Evolutionary conservation across 2,329 filamentous ascomycete genomes (phyloP), one percentile per base, ranked within the genome.

Genomic region (Chaetoscypha palmicola): DNA sequence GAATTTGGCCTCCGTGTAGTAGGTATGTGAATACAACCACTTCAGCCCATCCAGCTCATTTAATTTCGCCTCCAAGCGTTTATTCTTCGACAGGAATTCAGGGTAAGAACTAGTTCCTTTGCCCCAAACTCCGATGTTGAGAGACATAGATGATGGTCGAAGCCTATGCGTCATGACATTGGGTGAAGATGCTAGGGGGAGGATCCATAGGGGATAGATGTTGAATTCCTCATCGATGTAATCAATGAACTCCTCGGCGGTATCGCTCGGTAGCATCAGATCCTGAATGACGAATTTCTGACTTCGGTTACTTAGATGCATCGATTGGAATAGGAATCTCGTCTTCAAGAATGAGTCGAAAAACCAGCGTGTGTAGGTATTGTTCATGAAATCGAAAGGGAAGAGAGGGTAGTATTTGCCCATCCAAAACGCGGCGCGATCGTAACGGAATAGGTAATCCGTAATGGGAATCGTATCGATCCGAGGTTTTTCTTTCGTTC

Each of bases 11-110:
- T 83, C 74, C 12, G 75, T 74, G 62, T 90, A 90, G 66, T 87
- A 92, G 0, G 85, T 81, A 56, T 89, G 83, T 2, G 86, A 85
- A 63, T 92, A 92, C 9, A 91, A 69, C 81, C 85, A 90, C 67
- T 92, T 92, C 66, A 81, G 75, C 3, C 86, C 86, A 41, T 79
- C 79, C 1, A 91, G 72, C 51, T 76, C 70, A 35, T 68, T 68
- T 4, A 88, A 74, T 58, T 82, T 81, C 21, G 69, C 65, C 66
- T 92, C 86, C 14, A 92, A 70, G 22, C 70, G 70, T 21, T 82
- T 75, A 64, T 92, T 92, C 54, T 76, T 74, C 30, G 65, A 60
- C 2, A 88, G 69, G 57, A 88, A 90, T 11, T 69, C 69, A 1
- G 63, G 61, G 4, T 14, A 17, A 37, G 72, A 59, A 2, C 68